phyloP scores from a whole-genome alignment of 768 basidiomycete genomes.

The Rhodotorula kratochvilovae region DNA sequence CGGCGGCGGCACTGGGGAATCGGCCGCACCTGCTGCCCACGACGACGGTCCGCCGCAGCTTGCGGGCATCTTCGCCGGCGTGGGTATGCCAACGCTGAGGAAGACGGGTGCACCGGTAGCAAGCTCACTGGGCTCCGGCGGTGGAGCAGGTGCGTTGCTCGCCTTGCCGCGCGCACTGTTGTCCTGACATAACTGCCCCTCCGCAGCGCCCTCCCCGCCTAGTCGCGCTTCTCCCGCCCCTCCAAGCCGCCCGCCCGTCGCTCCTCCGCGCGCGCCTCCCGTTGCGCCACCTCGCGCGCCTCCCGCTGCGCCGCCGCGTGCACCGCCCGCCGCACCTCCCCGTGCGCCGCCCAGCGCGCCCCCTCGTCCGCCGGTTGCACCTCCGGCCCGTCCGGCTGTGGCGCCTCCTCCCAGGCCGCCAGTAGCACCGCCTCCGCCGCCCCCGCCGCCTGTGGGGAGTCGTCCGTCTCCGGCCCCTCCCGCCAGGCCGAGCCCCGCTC shows the following conservation, averaged over 20 bases:
- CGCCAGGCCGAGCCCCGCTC: background rate
- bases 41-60: slow-evolving; percentile 11
- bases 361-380: background rate
- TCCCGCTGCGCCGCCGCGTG: background rate
- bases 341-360: background rate
- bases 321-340: slow-evolving; percentile 5
- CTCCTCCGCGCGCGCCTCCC: background rate
- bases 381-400: background rate
- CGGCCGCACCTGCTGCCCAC: background rate
- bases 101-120: slow-evolving; percentile 32
- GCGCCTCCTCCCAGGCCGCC: background rate
- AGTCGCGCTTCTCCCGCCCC: slow-evolving; percentile 11
- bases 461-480: background rate
- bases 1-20: background rate
- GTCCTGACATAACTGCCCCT: background rate
- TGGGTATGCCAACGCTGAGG: slow-evolving; percentile 38
- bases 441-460: background rate
- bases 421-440: background rate
- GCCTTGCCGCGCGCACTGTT: too few relatives aligned
- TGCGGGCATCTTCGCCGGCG: slow-evolving; percentile 39
- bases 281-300: background rate
- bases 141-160: background rate
- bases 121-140: slow-evolving; percentile 1
- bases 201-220: slow-evolving; percentile 1
- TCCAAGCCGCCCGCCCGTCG: background rate